Evolutionary conservation across 441 rosid genomes (phyloP).

Genomic region (Syzygium malaccense): DNA sequence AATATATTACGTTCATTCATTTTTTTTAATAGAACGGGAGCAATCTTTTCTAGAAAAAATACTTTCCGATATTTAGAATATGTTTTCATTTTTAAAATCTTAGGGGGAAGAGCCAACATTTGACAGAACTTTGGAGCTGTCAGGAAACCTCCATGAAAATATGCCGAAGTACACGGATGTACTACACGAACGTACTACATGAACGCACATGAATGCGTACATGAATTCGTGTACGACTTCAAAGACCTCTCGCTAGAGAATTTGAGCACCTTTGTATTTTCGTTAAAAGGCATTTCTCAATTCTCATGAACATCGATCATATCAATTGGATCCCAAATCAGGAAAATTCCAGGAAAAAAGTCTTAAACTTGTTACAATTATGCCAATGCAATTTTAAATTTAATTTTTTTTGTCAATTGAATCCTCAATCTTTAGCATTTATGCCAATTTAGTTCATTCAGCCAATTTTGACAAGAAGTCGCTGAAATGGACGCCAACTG

Average conservation of each 20-base stretch:
- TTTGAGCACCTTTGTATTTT: neutral
- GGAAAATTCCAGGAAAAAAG: too few species aligned
- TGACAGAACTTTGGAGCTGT: neutral
- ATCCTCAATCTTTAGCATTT: too few species aligned
- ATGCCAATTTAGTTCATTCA: accelerated
- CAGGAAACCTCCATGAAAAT: neutral
- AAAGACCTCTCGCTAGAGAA: neutral
- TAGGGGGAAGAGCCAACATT: neutral
- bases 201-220: neutral
- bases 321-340: too few species aligned
- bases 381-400: too few species aligned
- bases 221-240: neutral
- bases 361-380: too few species aligned
- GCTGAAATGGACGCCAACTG: too few species aligned
- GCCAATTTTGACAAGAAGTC: too few species aligned
- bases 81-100: neutral
- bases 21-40: neutral
- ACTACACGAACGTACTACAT: neutral
- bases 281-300: neutral
- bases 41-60: neutral
- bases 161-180: neutral
- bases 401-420: too few species aligned
- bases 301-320: neutral
- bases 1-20: neutral
- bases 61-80: accelerated